phyloP scores from a whole-genome alignment of 768 basidiomycete genomes.

The Coprinopsis strossmayeri region DNA sequence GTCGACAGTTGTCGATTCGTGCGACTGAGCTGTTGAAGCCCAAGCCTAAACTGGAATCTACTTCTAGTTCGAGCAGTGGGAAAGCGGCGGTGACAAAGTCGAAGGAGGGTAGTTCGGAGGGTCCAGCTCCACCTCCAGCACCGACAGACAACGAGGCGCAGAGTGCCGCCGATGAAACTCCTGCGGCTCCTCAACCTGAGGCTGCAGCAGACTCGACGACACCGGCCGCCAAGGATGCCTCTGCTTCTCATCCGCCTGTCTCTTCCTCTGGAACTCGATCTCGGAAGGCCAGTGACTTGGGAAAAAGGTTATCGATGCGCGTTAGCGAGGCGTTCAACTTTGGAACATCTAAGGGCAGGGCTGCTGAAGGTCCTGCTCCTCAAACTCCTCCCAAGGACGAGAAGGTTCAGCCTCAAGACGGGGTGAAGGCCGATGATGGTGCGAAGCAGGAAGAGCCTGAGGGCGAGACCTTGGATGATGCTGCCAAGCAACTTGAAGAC shows the following conservation, averaged over 20 bases:
- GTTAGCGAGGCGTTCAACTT: constrained; percentile 1
- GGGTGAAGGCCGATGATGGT: not conserved
- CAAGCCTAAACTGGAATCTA: not conserved
- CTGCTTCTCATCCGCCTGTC: not conserved
- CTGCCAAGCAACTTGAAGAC: not conserved
- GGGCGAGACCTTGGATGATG: not conserved
- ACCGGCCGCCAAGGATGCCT: not conserved
- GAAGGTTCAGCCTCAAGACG: not conserved
- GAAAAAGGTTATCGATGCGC: constrained; percentile 2
- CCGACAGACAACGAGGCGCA: too few relatives aligned
- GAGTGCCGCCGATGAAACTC: not conserved
- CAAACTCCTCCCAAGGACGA: not conserved
- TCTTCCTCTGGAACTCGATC: not conserved
- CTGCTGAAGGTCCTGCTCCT: not conserved
- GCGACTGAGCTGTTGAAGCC: constrained; percentile 6
- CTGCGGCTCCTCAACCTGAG: not conserved
- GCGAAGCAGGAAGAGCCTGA: not conserved
- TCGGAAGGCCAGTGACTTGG: not conserved
- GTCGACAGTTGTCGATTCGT: constrained; percentile 4
- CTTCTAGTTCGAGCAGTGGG: not conserved
- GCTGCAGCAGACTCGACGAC: not conserved
- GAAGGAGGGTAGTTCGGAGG: constrained; percentile 4
- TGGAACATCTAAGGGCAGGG: not conserved
- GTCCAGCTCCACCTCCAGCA: too few relatives aligned
- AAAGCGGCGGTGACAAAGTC: not conserved